phyloP scores from a whole-genome alignment of 129 eudicot genomes.

The Erigeron canadensis region DNA sequence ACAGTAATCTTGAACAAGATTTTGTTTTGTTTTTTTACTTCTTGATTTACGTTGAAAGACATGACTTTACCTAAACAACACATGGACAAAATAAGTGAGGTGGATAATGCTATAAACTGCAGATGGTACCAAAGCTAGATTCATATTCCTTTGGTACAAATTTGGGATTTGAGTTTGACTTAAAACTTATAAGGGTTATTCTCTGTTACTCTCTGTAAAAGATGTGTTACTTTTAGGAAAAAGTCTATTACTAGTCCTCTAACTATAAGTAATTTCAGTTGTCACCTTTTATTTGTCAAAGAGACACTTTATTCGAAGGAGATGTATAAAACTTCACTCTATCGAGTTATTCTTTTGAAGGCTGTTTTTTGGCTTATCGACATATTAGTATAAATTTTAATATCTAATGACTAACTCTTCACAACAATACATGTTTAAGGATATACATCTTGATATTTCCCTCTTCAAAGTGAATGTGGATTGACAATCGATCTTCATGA shows the following conservation, averaged over 20 bases:
- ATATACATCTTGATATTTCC: background rate
- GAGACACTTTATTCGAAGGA: too few species aligned
- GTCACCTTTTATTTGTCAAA: slow-evolving; percentile 20
- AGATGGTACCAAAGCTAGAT: slow-evolving; percentile 29
- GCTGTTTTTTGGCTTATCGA: too few species aligned
- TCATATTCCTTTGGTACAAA: slow-evolving; percentile 41
- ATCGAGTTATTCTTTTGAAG: too few species aligned
- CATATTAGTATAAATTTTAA: too few species aligned
- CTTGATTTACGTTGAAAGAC: slow-evolving; percentile 29
- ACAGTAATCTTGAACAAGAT: slow-evolving; percentile 25
- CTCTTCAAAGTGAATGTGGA: slow-evolving; percentile 15
- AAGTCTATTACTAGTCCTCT: slow-evolving; percentile 22
- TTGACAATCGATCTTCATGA: slow-evolving; percentile 20
- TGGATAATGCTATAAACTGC: slow-evolving; percentile 32
- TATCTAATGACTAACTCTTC: background rate
- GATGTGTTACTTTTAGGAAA: slow-evolving; percentile 23
- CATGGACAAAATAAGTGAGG: slow-evolving; percentile 28
- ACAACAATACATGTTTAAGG: slow-evolving; percentile 2
- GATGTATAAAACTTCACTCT: too few species aligned
- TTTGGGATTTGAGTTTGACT: slow-evolving; percentile 43
- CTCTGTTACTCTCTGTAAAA: slow-evolving; percentile 35
- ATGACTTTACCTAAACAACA: slow-evolving; percentile 38
- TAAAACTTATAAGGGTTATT: slow-evolving; percentile 37
- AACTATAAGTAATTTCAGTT: background rate
- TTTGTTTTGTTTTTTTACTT: slow-evolving; percentile 8